Base-by-base conservation (phyloP, 768 basidiomycete species). In the Lentinula raphanica region DNA sequence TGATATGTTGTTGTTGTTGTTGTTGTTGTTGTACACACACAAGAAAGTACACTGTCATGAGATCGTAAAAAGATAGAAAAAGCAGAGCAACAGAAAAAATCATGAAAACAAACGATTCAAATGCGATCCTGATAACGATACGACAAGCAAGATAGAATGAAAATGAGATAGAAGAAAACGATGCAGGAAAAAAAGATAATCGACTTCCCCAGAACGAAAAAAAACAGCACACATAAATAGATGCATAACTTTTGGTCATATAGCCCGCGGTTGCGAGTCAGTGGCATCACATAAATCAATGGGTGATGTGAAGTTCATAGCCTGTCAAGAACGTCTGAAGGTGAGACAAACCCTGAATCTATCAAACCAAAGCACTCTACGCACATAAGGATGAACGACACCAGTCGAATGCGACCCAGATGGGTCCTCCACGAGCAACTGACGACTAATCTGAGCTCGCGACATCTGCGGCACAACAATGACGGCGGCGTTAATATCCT, bases 281-380 rank as follows among this genome's bases (percentile, higher is more conserved):
- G n/a, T n/a, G 13, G 54, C 59, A 45, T 63, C 64, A 13, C 53
- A 58, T 23, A 64, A 50, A 57, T 64, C 64, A 23, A 76, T 76
- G 9, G 74, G 74, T 12, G 73, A 74, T 40, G 73, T 74, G 58
- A 72, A 76, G 42, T 65, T 72, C 58, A 66, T 69, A n/a, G 71
- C 69, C 70, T 73, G 58, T 51, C 9, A 36, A 23, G 17, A 49
- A 40, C 5, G 6, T 38, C 46, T 29, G 31, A n/a, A 11, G 15
- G 28, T 25, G n/a, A 27, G n/a, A n/a, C n/a, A 23, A 69, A 54
- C 69, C 38, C n/a, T 49, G 39, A 2, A 59, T 39, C n/a, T 44
- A 46, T n/a, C 39, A 31, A 32, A 21, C 21, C 51, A 45, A 25
- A 28, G 32, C n/a, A 56, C 9, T 9, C 23, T 8, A 62, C 62